phyloP scores from a whole-genome alignment of 169 alveolate genomes.

The Eimeria brunetti region DNA sequence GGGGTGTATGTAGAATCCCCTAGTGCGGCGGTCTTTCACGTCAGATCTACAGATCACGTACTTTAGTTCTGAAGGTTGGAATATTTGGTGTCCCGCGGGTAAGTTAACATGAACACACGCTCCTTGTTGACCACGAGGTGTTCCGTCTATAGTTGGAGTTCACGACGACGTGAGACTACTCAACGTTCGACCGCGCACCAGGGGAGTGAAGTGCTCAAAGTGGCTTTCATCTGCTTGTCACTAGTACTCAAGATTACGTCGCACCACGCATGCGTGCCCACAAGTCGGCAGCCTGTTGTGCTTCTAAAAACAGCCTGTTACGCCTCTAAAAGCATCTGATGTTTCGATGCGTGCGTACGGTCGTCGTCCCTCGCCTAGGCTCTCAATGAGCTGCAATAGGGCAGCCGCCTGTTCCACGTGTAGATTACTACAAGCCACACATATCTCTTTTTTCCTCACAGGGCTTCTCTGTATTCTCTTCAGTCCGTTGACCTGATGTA shows the following conservation, averaged over 20 bases:
- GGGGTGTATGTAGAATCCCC: neutral
- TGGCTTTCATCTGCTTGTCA: too few relatives aligned
- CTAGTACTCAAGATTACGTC: neutral
- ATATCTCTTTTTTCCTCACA: too few relatives aligned
- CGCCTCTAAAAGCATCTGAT: neutral
- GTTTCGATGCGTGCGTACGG: neutral
- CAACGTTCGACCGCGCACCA: neutral
- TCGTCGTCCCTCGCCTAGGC: neutral
- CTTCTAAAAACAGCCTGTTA: neutral
- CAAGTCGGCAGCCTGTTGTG: neutral
- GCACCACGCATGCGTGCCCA: neutral
- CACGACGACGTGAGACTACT: neutral
- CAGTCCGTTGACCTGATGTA: neutral
- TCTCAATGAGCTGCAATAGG: neutral
- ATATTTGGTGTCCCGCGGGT: neutral
- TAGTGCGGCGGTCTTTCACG: neutral
- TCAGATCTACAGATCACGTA: neutral
- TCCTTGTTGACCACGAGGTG: neutral
- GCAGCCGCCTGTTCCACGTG: too few relatives aligned
- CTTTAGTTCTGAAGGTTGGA: neutral
- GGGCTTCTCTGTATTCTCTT: too few relatives aligned
- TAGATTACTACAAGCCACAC: too few relatives aligned
- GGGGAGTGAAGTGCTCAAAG: too few relatives aligned
- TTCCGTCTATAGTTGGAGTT: neutral
- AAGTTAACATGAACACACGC: too few relatives aligned